Base-by-base conservation (phyloP, 164 flowering plant species). In the Paratinospora sagittata region DNA sequence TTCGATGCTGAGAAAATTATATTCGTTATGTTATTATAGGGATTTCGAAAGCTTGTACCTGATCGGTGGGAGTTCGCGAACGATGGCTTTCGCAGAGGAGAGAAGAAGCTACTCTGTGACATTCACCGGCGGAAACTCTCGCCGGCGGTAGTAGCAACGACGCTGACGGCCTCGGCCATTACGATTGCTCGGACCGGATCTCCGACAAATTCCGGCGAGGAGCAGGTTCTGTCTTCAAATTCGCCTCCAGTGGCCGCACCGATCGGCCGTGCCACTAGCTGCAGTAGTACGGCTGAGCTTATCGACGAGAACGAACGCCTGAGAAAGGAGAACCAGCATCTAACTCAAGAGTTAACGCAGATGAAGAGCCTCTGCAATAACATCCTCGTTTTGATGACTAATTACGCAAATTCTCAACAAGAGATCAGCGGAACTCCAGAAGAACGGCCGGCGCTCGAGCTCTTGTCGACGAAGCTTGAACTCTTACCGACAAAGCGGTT, bases 291-390 rank as follows among this genome's bases (percentile, higher is more conserved):
- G 6, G 78, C 81, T 3, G 90, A 90, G 75, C 78, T 93, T 10
- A 24, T 87, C 0, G 93, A 89, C 55, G 97, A 93, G 74, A 93
- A 93, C 83, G 92, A 91, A 71, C 74, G 88, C 55, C 67, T 93
- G 71, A 82, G 86, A 74, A 88, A 70, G 67, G 90, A 91, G 82
- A 93, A 93, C 75, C 33, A 70, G 55, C 80, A 83, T 68, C 85
- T 93, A 19, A 78, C 65, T 72, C 82, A 75, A 12, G 92, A 93
- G 73, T 65, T 93, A 58, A 61, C 75, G 58, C 88, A 86, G 45
- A 83, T 90, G 90, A 91, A 89, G 80, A 80, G 67, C 19, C 79
- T 91, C 12, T 91, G 94, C 75, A 86, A 80, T 74, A 88, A 82
- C 55, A 91, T 93, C 21, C 82, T 84, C 71, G 75, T 47, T 57